These are phyloP conservation scores for Podospora pseudoanserina DNA, from an alignment of 495 filamentous ascomycete species.

Conservation along the genomic window DNA sequence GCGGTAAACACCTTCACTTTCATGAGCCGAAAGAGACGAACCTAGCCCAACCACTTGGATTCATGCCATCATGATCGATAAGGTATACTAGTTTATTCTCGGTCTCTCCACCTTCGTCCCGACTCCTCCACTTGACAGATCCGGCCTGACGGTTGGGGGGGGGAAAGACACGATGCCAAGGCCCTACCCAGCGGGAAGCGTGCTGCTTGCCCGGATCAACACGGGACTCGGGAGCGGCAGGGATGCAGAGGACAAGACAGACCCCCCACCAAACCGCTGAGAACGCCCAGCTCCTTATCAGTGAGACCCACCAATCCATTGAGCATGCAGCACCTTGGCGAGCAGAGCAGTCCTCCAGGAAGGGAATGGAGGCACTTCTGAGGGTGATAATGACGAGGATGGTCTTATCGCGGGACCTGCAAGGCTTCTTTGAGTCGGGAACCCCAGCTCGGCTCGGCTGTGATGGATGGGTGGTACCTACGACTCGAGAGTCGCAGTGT, in stretches of 20 bases:
- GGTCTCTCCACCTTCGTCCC: neutral
- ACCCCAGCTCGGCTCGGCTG: conserved; percentile 8
- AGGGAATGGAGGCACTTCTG: conserved; percentile 20
- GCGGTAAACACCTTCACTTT: neutral
- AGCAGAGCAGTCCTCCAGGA: conserved; percentile 17
- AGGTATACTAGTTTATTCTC: neutral
- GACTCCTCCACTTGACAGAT: neutral
- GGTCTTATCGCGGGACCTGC: conserved; percentile 16
- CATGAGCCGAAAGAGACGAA: neutral
- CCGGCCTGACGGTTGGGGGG: neutral
- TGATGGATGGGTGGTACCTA: conserved; percentile 2
- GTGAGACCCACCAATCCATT: conserved; percentile 13
- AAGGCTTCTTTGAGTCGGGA: neutral
- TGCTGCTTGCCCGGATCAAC: conserved; percentile 1
- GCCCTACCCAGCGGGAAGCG: neutral
- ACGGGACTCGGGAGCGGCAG: conserved; percentile 15
- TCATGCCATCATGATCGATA: neutral
- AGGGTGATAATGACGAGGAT: conserved; percentile 15
- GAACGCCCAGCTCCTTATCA: conserved; percentile 25
- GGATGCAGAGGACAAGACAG: neutral
- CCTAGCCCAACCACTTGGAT: neutral
- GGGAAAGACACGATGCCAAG: conserved; percentile 1
- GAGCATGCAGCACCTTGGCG: conserved; percentile 16
- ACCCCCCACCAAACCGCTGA: neutral
- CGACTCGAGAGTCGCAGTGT: neutral